Conservation (phyloP, 345 rosid species). For the Hibiscus trionum region DNA sequence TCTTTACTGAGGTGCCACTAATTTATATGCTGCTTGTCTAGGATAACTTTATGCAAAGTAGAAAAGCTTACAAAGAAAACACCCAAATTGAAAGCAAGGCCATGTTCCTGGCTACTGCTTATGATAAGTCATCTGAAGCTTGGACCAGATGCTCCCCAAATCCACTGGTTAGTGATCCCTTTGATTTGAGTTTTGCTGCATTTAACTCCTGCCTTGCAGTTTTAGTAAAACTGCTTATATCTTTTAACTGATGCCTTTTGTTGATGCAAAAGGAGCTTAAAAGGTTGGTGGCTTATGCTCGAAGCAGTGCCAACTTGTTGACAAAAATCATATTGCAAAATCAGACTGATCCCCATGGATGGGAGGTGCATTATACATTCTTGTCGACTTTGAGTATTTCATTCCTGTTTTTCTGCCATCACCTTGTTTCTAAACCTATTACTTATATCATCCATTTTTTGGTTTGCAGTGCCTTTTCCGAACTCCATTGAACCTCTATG, state of each 20-base stretch:
- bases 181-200: not conserved
- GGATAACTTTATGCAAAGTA: slow-evolving; percentile 63
- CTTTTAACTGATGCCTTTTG: slow-evolving; percentile 8
- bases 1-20: not conserved
- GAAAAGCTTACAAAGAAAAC: slow-evolving; percentile 50
- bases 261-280: slow-evolving; percentile 55
- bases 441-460: slow-evolving; percentile 7
- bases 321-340: slow-evolving; percentile 52
- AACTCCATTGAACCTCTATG: slow-evolving; percentile 82
- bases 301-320: slow-evolving; percentile 77
- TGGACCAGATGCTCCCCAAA: slow-evolving; percentile 76
- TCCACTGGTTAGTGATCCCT: slow-evolving; percentile 48
- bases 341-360: slow-evolving; percentile 45
- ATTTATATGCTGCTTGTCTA: slow-evolving; percentile 19
- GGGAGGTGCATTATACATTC: slow-evolving; percentile 64
- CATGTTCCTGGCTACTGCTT: slow-evolving; percentile 82
- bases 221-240: not conserved
- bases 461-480: slow-evolving; percentile 69
- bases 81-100: slow-evolving; percentile 43
- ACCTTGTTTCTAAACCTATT: not conserved
- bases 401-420: slow-evolving; percentile 1
- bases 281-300: slow-evolving; percentile 82
- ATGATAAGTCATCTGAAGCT: slow-evolving; percentile 87
- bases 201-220: not conserved
- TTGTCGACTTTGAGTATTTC: not conserved